These are phyloP conservation scores for Leishmania tropica DNA, from an alignment of 208 protist genomes.

Conservation along the genomic window DNA sequence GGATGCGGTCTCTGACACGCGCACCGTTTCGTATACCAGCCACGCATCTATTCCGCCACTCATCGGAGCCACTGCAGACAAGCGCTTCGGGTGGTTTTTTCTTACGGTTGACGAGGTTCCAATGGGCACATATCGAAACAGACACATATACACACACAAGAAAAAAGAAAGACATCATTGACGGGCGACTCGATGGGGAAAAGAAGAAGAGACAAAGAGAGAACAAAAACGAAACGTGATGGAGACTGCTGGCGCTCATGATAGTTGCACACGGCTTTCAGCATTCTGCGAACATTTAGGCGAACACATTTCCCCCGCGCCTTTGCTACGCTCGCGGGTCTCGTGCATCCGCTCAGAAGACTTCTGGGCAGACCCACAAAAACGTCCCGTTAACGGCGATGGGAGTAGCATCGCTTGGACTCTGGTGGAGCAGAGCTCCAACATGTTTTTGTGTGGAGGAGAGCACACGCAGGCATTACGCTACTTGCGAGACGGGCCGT, in stretches of 20 bases:
- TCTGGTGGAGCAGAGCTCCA: not conserved
- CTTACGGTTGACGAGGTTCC: not conserved
- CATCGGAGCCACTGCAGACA: not conserved
- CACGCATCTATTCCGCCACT: not conserved
- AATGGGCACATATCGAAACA: not conserved
- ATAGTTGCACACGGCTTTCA: not conserved
- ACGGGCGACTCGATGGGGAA: not conserved
- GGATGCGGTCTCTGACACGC: not conserved
- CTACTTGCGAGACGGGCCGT: not conserved
- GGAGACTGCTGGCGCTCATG: not conserved
- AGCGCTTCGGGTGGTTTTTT: not conserved
- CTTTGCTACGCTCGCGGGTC: not conserved
- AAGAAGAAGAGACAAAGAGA: not conserved
- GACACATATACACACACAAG: not conserved
- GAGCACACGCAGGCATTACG: not conserved
- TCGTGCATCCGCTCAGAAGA: not conserved
- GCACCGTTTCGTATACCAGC: not conserved
- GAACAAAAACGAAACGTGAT: not conserved
- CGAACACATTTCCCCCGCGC: not conserved
- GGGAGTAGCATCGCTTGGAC: not conserved
- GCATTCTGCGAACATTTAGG: not conserved
- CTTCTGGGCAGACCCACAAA: not conserved
- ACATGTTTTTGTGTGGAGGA: not conserved
- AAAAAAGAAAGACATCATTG: not conserved
- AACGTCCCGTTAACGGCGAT: not conserved